Percentiles rank a stretch among this genome's conserved stretches.
These are phyloP conservation scores for Cryphonectria parasitica DNA, from an alignment of 2,329 filamentous ascomycete genomes.

Conservation along the genomic window DNA sequence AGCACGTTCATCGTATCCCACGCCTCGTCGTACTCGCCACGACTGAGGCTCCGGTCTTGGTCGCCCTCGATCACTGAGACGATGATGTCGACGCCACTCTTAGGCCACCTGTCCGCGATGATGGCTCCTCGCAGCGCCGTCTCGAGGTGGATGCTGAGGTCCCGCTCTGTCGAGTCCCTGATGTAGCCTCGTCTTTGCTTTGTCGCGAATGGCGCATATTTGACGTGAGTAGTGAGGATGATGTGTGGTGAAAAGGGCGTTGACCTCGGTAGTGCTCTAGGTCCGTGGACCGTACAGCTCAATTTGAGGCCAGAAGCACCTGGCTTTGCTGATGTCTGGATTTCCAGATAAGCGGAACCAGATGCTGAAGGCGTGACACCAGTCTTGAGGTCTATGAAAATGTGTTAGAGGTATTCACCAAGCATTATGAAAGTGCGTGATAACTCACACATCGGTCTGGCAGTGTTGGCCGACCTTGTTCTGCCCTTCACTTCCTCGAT, in stretches of 20 bases:
- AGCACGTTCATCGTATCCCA: constrained; percentile 93
- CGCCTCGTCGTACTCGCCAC: constrained; percentile 60
- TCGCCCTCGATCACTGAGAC: constrained; percentile 93
- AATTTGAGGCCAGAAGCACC: constrained; percentile 74
- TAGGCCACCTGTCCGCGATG: constrained; percentile 96
- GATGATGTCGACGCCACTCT: constrained; percentile 94
- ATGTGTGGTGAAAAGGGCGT: constrained; percentile 92
- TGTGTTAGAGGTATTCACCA: constrained; percentile 19
- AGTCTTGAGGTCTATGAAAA: constrained; percentile 76
- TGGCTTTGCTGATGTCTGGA: constrained; percentile 52
- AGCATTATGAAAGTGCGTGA: constrained; percentile 10
- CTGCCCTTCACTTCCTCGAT: constrained; percentile 51
- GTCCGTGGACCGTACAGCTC: constrained; percentile 90
- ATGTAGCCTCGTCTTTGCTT: constrained; percentile 82
- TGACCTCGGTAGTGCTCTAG: constrained; percentile 84
- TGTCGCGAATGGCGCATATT: constrained; percentile 94
- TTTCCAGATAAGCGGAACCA: constrained; percentile 85
- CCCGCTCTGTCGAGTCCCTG: constrained; percentile 82
- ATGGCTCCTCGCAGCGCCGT: constrained; percentile 87
- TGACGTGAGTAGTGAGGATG: constrained; percentile 89
- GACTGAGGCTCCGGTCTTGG: constrained; percentile 66
- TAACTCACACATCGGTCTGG: constrained; percentile 83
- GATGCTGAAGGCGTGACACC: constrained; percentile 91
- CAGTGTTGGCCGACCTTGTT: constrained; percentile 66
- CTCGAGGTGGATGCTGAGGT: constrained; percentile 88